Conservation (phyloP, 768 basidiomycete genomes). For the Pleurotus platypus region DNA sequence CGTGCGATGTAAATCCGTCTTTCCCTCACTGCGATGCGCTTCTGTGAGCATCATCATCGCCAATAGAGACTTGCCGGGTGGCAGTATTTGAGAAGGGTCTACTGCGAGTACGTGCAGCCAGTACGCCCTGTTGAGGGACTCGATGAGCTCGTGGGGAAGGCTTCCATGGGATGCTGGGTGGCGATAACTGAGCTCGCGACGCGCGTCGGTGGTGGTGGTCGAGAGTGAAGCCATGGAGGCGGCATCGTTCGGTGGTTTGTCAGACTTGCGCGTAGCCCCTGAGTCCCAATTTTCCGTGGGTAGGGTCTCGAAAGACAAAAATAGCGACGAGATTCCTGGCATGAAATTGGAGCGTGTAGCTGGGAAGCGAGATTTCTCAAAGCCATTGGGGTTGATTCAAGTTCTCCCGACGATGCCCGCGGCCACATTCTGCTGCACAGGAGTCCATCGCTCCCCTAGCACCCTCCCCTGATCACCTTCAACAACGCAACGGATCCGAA, state of each 20-base stretch:
- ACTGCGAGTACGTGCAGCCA: conserved; percentile 68
- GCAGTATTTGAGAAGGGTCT: conserved; percentile 56
- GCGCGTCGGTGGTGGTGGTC: neutral
- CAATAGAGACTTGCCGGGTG: conserved; percentile 68
- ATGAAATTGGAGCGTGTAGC: no score
- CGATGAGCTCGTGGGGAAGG: conserved; percentile 54
- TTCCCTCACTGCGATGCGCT: conserved; percentile 14
- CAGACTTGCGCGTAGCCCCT: neutral
- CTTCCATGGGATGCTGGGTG: conserved; percentile 11
- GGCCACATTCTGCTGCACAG: no score
- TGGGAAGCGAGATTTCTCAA: no score
- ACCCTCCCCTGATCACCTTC: no score
- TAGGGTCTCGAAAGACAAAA: no score
- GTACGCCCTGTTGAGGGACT: conserved; percentile 55
- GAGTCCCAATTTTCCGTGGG: neutral
- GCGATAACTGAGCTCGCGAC: neutral
- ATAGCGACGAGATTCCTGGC: no score
- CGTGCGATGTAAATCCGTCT: conserved; percentile 26
- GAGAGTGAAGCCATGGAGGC: conserved; percentile 2
- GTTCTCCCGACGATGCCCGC: no score
- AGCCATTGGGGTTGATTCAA: no score
- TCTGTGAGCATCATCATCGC: conserved; percentile 49
- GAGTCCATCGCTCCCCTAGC: no score
- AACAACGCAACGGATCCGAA: no score
- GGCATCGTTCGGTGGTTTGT: neutral